Percentiles rank a stretch among this genome's conserved stretches.
Conservation (phyloP, 768 basidiomycete species). For the Macrolepiota fuliginosa region DNA sequence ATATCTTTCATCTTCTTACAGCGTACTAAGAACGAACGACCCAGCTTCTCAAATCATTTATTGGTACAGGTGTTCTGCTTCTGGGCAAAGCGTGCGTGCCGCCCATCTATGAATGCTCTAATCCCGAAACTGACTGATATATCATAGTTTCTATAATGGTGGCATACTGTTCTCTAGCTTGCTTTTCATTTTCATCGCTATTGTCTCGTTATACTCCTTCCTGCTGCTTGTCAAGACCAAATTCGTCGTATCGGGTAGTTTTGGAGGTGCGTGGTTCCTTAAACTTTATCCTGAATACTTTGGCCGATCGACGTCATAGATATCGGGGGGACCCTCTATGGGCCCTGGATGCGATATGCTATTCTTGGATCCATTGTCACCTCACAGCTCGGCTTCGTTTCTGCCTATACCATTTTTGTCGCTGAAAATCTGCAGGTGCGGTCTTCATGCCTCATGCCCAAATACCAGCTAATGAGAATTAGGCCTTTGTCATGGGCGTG, state of each 20-base stretch:
- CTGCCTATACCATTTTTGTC: slow-evolving; percentile 95
- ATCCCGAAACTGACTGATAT: not conserved
- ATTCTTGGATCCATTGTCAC: slow-evolving; percentile 86
- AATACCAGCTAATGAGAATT: not conserved
- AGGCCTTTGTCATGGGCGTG: slow-evolving; percentile 82
- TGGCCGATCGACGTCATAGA: slow-evolving; percentile 43
- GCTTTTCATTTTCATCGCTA: slow-evolving; percentile 76
- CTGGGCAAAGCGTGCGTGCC: slow-evolving; percentile 83
- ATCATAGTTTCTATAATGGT: slow-evolving; percentile 85
- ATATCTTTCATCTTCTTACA: not conserved
- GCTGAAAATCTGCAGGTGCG: slow-evolving; percentile 77
- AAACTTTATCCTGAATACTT: not conserved
- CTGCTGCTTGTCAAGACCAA: slow-evolving; percentile 86
- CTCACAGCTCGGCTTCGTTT: slow-evolving; percentile 87
- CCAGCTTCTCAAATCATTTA: slow-evolving; percentile 88
- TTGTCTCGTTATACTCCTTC: slow-evolving; percentile 91
- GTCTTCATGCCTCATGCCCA: not conserved
- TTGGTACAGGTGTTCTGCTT: slow-evolving; percentile 95
- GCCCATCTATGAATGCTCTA: not conserved
- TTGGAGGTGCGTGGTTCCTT: slow-evolving; percentile 63
- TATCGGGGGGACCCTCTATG: slow-evolving; percentile 90
- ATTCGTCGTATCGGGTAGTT: slow-evolving; percentile 86
- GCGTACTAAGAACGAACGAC: not conserved
- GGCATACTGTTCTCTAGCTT: slow-evolving; percentile 86
- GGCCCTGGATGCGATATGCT: slow-evolving; percentile 87